Base-by-base conservation (phyloP, 768 basidiomycete species). In the Hemileccinum impolitum region DNA sequence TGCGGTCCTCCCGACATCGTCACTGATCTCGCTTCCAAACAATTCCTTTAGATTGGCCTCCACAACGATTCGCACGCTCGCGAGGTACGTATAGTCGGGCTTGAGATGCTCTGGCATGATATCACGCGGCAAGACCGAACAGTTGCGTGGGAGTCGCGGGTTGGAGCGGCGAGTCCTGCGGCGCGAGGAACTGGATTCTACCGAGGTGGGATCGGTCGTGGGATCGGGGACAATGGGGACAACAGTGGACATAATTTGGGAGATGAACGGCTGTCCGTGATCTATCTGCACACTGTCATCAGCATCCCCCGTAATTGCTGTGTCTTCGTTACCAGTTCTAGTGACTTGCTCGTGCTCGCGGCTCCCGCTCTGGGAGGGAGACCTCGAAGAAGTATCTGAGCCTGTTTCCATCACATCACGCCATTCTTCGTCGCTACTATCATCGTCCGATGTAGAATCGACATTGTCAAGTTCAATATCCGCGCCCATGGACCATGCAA, bases 21-120 rank as follows among this genome's bases (percentile, higher is more conserved):
- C 37, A 10, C 3, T 15, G 35, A 36, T 14, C 26, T 31, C 45
- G 1, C 15, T 23, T 6, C 47, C 54, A 25, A 73, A 67, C 4
- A 69, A 43, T 11, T 78, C 77, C 11, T 64, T 68, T 50, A 82
- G 46, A 50, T 81, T 82, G 28, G 72, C 69, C 55, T 82, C 80
- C 14, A 82, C 69, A 10, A 80, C 65, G 19, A 75, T 64, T 12
- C 81, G 72, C 9, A 70, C 78, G 13, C 77, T 75, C 3, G 77
- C 70, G 12, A 82, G 72, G 62, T 71, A 82, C 2, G 67, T 64
- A 61, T 80, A 82, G 55, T 82, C 80, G 0, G 76, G 76, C 14
- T 73, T 52, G 15, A 64, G 61, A 18, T 75, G 65, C 23, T 66
- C 60, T 4, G 63, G 56, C 11, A 52, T 48, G 37, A 63, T 63